Evolutionary conservation across 306 rosid species (phyloP), one percentile per base, ranked within the genome.

Genomic region (Prunus armeniaca): DNA sequence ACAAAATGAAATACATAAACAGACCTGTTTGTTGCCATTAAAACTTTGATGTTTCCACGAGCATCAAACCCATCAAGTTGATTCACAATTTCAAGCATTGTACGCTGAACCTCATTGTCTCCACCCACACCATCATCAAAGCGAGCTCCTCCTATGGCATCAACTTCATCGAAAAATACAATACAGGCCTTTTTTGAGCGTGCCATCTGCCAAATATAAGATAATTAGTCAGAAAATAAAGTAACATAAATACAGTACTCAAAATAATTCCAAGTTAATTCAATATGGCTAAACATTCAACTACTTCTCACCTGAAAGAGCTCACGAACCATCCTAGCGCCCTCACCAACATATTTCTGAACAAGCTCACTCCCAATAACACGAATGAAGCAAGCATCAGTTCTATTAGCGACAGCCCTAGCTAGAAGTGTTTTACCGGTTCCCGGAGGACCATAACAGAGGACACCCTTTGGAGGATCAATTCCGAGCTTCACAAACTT

Each of bases 401-500:
- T 96, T 84, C 99, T 87, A 74, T 96, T 96, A 38, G 99, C 99
- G 69, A 96, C 99, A 84, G 98, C 99, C 84, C 98, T 88, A 32
- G 99, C 99, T 50, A 96, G 70, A 82, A 93, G 98, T n/a, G 99
- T 96, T 82, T 96, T 96, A 41, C 99, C 99, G 2, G 99, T 96
- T 76, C 99, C 99, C 4, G 99, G 99, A 49, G 99, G 98, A 62
- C 99, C 99, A 77, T 96, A 96, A 78, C 99, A 96, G 50, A 96
- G 98, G 77, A 96, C 99, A 78, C 99, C 99, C 81, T 96, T 96
- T 13, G 99, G 99, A 84, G 99, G 99, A 87, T 96, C 99, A 65
- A 96, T 96, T 74, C 99, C 99, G 65, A 96, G 98, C 89, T 96
- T 93, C 74, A 92, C 98, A 69, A 92, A 96, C 79, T 92, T 92